Base-by-base conservation (phyloP, 345 rosid genomes). In the Excoecaria agallocha region DNA sequence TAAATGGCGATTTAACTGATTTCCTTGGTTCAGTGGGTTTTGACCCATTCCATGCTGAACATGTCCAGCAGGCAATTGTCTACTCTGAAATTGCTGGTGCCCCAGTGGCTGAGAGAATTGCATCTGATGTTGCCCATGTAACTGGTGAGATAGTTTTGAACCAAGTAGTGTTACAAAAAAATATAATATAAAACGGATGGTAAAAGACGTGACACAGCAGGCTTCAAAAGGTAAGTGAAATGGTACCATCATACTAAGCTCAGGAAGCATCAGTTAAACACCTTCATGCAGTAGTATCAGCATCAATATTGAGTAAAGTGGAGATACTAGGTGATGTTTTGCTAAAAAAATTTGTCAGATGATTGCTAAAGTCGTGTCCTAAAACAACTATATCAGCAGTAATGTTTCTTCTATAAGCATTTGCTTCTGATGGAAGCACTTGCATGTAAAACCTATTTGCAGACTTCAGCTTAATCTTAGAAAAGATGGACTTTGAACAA, bases 111-210 rank as follows among this genome's bases (percentile, higher is more conserved):
- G 97, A 80, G 99, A 86, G 85, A 86, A 91, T 74, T 89, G 90
- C 96, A 91, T 89, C 87, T 92, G 99, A 78, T 86, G 93, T 71
- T 91, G 97, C 78, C 95, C 91, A 84, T 89, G 93, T 72, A 87
- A 83, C 90, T 85, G 78, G 37, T 25, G 68, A 62, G 58, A 41
- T 74, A 60, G 75, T 56, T 48, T 70, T 49, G 15, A 76, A 59
- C 46, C 46, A 76, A 50, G 35, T 57, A 65, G 37, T 59, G 20
- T 68, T 55, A 65, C 43, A 66, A 25, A 54, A n/a, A 66, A 39
- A 37, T 9, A 48, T 12, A 50, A 22, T 13, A 3, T 30, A 60
- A 60, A 37, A n/a, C n/a, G n/a, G n/a, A n/a, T n/a, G n/a, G 19
- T 39, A 57, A 22, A 57, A 24, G 16, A 43, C 20, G 43, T 43